These are phyloP conservation scores for Microbotryomycetes sp. DNA, from an alignment of 1,284 basidiomycete genomes.

Conservation along the genomic window DNA sequence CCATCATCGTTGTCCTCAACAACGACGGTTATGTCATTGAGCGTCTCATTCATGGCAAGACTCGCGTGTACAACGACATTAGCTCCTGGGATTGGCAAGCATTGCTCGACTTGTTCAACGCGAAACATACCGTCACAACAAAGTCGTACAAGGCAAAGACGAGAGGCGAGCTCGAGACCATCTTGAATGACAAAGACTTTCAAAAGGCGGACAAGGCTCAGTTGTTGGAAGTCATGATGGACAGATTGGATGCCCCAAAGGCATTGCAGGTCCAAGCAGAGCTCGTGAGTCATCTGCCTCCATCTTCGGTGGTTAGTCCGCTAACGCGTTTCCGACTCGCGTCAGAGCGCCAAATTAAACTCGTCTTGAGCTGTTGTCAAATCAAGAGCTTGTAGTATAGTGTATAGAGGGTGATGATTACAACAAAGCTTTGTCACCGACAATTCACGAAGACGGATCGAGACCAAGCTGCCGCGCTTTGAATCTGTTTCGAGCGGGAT, in stretches of 20 bases:
- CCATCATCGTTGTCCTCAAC: conserved; percentile 78
- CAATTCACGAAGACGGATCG: not conserved
- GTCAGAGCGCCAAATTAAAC: conserved; percentile 21
- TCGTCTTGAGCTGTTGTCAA: conserved; percentile 4
- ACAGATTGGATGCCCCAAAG: conserved; percentile 60
- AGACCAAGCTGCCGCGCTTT: conserved; percentile 27
- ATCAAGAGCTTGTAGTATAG: not conserved
- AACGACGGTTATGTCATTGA: conserved; percentile 82
- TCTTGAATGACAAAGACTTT: conserved; percentile 57
- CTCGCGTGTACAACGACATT: conserved; percentile 46
- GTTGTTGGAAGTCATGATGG: conserved; percentile 72
- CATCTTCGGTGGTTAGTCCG: not conserved
- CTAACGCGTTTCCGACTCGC: not conserved
- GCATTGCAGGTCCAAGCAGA: conserved; percentile 51
- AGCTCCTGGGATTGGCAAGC: conserved; percentile 40
- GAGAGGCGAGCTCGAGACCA: conserved; percentile 55
- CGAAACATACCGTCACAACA: conserved; percentile 49
- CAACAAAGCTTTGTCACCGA: not conserved
- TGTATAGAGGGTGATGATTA: not conserved
- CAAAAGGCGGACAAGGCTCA: conserved; percentile 57
- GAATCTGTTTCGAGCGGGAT: conserved; percentile 12
- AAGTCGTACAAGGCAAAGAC: conserved; percentile 56
- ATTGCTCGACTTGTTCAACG: conserved; percentile 35
- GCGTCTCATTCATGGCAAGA: conserved; percentile 62
- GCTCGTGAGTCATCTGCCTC: not conserved